A percentile compares a stretch with the other conserved stretches of the same genome.
Conservation (phyloP, 2,329 filamentous ascomycete genomes). For the Madurella mycetomatis region DNA sequence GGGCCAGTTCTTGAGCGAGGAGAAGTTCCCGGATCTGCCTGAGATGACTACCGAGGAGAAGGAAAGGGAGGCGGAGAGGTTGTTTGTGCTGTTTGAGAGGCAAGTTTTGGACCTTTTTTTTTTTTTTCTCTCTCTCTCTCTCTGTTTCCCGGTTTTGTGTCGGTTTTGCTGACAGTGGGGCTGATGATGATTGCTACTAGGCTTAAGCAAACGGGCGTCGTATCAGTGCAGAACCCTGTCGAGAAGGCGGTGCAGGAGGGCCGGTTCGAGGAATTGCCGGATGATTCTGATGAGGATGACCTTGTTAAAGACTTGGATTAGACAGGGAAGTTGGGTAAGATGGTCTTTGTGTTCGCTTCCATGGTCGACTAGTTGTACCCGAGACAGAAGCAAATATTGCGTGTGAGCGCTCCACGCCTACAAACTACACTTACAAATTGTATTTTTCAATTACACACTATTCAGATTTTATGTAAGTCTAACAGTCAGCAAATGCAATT, state of each 20-base stretch:
- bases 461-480: no score
- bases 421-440: no score
- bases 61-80: slow-evolving; percentile 79
- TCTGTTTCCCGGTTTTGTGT: not conserved
- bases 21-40: slow-evolving; percentile 54
- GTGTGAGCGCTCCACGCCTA: no score
- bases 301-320: slow-evolving; percentile 31
- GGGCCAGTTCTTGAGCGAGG: slow-evolving; percentile 71
- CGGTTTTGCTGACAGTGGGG: not conserved
- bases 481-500: no score
- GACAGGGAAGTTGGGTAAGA: not conserved
- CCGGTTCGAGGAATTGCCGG: slow-evolving; percentile 63
- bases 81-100: slow-evolving; percentile 91
- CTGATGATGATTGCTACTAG: slow-evolving; percentile 27
- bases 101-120: slow-evolving; percentile 32
- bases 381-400: no score
- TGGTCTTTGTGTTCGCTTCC: not conserved
- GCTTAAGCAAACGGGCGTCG: slow-evolving; percentile 68
- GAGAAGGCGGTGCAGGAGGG: slow-evolving; percentile 65
- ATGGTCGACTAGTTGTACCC: no score
- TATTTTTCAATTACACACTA: no score
- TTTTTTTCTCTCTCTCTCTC: no score
- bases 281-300: slow-evolving; percentile 59
- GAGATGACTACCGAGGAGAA: slow-evolving; percentile 91
- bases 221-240: slow-evolving; percentile 76